These are phyloP conservation scores for Nakaseomyces uthaithaninus DNA, from an alignment of 1,139 yeast genomes.

Conservation along the genomic window DNA sequence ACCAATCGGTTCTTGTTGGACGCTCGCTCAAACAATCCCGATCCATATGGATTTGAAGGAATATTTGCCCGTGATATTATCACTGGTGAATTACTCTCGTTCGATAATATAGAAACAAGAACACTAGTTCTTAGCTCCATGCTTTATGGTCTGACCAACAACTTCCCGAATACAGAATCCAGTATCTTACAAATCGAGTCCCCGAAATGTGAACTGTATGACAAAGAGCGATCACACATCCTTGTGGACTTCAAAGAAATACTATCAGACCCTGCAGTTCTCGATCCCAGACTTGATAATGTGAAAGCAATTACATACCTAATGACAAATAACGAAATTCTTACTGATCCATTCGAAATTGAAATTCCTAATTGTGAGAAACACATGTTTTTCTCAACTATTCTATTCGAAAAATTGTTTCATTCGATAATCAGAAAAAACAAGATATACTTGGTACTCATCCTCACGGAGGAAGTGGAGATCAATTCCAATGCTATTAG, in stretches of 20 bases:
- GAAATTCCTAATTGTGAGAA: slow-evolving; percentile 52
- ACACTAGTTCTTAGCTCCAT: slow-evolving; percentile 60
- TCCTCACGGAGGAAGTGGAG: slow-evolving; percentile 55
- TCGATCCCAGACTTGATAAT: slow-evolving; percentile 59
- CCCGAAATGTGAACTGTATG: slow-evolving; percentile 40
- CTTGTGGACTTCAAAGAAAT: slow-evolving; percentile 74
- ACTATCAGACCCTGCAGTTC: slow-evolving; percentile 47
- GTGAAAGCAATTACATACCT: slow-evolving; percentile 67
- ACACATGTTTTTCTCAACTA: slow-evolving; percentile 40
- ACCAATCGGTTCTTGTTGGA: slow-evolving; percentile 28
- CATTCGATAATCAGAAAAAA: slow-evolving; percentile 55
- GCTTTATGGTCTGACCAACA: slow-evolving; percentile 63
- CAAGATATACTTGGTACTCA: slow-evolving; percentile 60
- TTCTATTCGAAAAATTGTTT: slow-evolving; percentile 71
- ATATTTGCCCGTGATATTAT: slow-evolving; percentile 53
- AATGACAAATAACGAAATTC: slow-evolving; percentile 53
- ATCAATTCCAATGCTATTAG: slow-evolving; percentile 11
- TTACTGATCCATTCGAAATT: slow-evolving; percentile 76
- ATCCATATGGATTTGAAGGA: slow-evolving; percentile 70
- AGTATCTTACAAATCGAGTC: slow-evolving; percentile 37
- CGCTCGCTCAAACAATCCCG: slow-evolving; percentile 42
- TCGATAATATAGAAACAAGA: slow-evolving; percentile 41
- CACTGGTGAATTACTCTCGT: slow-evolving; percentile 56
- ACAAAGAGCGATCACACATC: slow-evolving; percentile 55
- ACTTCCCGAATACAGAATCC: slow-evolving; percentile 49